These are phyloP conservation scores for Citrus maxima DNA, from an alignment of 345 rosid genomes.

Conservation along the genomic window DNA sequence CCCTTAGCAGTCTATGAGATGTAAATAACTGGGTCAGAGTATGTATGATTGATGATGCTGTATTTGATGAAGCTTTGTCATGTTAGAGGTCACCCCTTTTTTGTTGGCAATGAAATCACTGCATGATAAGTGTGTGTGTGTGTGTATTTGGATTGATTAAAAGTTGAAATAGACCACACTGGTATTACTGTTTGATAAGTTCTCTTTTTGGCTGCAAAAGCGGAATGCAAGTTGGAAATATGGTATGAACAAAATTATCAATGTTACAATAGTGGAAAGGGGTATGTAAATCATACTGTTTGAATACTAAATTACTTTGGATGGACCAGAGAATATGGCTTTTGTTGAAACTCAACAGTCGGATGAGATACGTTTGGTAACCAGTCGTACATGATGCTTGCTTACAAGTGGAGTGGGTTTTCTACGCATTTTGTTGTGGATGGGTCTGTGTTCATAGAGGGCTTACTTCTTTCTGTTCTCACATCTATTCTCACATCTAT, in stretches of 20 bases:
- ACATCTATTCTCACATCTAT: neutral
- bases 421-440: neutral
- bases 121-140: neutral
- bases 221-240: neutral
- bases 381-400: neutral
- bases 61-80: neutral
- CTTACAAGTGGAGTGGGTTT: neutral
- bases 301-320: neutral
- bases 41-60: neutral
- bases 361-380: neutral
- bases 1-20: neutral
- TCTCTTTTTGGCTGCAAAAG: neutral
- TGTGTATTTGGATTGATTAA: too few relatives aligned
- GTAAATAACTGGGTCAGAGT: neutral
- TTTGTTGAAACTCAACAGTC: neutral
- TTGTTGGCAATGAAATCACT: neutral
- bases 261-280: neutral
- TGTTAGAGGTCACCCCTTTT: neutral
- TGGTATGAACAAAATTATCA: neutral
- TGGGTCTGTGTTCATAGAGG: neutral
- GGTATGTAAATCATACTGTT: neutral
- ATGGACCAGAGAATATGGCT: neutral
- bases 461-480: neutral
- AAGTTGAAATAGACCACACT: too few relatives aligned
- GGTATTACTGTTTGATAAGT: neutral